These are phyloP conservation scores for Thielaviopsis punctulata DNA, from an alignment of 2,329 filamentous ascomycete genomes.

Conservation along the genomic window DNA sequence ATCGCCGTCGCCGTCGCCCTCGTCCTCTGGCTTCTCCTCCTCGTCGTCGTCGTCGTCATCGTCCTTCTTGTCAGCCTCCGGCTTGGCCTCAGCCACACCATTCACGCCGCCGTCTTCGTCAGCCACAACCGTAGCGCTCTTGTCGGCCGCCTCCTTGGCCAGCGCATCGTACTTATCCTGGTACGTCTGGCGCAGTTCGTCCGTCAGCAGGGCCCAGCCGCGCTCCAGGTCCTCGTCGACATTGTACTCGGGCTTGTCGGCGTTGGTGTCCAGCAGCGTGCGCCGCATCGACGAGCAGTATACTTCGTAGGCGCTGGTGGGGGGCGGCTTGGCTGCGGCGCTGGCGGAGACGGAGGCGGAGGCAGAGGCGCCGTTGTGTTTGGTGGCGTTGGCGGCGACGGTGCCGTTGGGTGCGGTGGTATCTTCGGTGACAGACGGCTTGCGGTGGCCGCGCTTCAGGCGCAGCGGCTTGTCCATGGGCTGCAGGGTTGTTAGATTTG, in stretches of 20 bases:
- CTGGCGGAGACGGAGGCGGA: conserved; percentile 21
- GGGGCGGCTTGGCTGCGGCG: conserved; percentile 24
- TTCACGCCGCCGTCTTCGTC: conserved; percentile 16
- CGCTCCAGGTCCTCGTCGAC: conserved; percentile 38
- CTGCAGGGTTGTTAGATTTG: too few species aligned
- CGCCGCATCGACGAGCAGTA: conserved; percentile 35
- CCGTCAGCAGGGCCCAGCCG: conserved; percentile 35
- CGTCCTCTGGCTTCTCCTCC: not conserved
- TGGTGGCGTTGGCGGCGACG: conserved; percentile 27
- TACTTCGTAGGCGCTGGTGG: conserved; percentile 34
- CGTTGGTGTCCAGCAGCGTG: conserved; percentile 27
- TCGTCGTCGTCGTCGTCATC: conserved; percentile 1
- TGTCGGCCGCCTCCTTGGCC: conserved; percentile 20
- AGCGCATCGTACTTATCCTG: conserved; percentile 25
- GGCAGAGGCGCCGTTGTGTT: conserved; percentile 26
- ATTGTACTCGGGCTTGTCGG: conserved; percentile 20
- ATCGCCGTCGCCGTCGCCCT: conserved; percentile 1
- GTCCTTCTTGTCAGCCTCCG: conserved; percentile 3
- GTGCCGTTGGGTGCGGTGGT: conserved; percentile 16
- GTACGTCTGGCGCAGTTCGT: conserved; percentile 32
- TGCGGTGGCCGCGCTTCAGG: conserved; percentile 55
- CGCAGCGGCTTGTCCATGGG: conserved; percentile 64
- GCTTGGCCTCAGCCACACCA: conserved; percentile 12
- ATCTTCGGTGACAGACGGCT: conserved; percentile 34
- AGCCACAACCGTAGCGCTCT: conserved; percentile 5